phyloP scores from a whole-genome alignment of 345 rosid species.

The Citrus maxima region DNA sequence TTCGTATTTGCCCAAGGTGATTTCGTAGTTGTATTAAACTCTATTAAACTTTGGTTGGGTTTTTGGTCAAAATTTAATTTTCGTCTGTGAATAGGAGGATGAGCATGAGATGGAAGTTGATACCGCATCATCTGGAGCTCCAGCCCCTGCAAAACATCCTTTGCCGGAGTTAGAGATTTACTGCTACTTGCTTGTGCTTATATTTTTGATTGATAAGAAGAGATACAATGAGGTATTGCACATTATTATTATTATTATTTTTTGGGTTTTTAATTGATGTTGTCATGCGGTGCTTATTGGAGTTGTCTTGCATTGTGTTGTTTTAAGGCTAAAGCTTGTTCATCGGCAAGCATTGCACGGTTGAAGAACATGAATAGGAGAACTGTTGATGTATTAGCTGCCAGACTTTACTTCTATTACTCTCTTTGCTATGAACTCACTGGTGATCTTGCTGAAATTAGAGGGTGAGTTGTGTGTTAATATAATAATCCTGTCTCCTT shows the following conservation, averaged over 20 bases:
- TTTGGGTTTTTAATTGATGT: not conserved
- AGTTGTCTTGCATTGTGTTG: not conserved
- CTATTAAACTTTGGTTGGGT: not conserved
- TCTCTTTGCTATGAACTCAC: constrained; percentile 61
- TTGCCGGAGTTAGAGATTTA: constrained; percentile 50
- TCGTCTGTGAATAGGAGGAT: constrained; percentile 31
- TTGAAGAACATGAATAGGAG: constrained; percentile 49
- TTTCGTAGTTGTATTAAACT: not conserved
- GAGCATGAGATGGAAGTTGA: constrained; percentile 61
- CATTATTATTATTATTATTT: not conserved
- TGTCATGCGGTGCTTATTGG: not conserved
- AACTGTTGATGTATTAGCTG: constrained; percentile 54
- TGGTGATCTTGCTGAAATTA: constrained; percentile 54
- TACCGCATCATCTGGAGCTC: constrained; percentile 36
- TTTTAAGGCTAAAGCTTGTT: constrained; percentile 53
- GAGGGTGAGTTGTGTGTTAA: constrained; percentile 34
- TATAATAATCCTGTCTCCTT: not conserved
- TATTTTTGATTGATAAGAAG: constrained; percentile 58
- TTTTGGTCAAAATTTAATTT: not conserved
- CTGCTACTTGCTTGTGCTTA: constrained; percentile 46
- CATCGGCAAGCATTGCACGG: constrained; percentile 44
- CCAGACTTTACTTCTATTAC: constrained; percentile 53
- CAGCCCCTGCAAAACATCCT: constrained; percentile 33
- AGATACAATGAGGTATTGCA: constrained; percentile 42
- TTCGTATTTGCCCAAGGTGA: constrained; percentile 49